Conservation (phyloP, 768 basidiomycete genomes). For the Termitomyces sp. region DNA sequence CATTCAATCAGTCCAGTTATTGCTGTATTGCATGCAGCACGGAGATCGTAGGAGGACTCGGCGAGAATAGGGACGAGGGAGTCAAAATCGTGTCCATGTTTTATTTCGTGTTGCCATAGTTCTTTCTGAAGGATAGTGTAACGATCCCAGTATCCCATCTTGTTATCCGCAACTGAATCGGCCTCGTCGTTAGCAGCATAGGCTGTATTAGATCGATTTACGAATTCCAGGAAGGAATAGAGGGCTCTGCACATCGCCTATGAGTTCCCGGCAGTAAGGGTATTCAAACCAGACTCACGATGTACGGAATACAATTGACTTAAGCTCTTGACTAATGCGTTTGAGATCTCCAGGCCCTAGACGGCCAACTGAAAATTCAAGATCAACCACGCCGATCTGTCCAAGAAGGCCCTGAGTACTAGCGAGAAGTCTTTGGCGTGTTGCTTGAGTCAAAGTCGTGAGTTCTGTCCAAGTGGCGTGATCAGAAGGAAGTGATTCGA, state of each 20-base stretch:
- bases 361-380: conserved; percentile 38
- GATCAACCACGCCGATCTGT: conserved; percentile 33
- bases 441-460: conserved; percentile 18
- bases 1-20: conserved; percentile 22
- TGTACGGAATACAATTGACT: conserved; percentile 32
- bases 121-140: conserved; percentile 24
- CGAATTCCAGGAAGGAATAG: conserved; percentile 33
- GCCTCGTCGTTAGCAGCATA: conserved; percentile 17
- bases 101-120: conserved; percentile 27
- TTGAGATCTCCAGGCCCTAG: conserved; percentile 38
- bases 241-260: conserved; percentile 22
- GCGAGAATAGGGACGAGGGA: conserved; percentile 36
- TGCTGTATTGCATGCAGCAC: conserved; percentile 25
- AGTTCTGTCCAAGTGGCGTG: conserved; percentile 26
- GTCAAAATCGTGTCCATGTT: conserved; percentile 38
- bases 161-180: conserved; percentile 7
- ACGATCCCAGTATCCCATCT: conserved; percentile 19
- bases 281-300: conserved; percentile 20
- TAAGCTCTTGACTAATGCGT: conserved; percentile 32
- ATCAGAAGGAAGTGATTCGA: conserved; percentile 29
- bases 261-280: background rate
- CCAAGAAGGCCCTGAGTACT: conserved; percentile 27
- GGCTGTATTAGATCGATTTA: conserved; percentile 24
- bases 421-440: conserved; percentile 24
- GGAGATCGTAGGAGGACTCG: conserved; percentile 27